Evolutionary conservation across 225 moss, liverwort and hornwort genomes (phyloP).

Genomic region (Pseudisothecium myosuroides): DNA sequence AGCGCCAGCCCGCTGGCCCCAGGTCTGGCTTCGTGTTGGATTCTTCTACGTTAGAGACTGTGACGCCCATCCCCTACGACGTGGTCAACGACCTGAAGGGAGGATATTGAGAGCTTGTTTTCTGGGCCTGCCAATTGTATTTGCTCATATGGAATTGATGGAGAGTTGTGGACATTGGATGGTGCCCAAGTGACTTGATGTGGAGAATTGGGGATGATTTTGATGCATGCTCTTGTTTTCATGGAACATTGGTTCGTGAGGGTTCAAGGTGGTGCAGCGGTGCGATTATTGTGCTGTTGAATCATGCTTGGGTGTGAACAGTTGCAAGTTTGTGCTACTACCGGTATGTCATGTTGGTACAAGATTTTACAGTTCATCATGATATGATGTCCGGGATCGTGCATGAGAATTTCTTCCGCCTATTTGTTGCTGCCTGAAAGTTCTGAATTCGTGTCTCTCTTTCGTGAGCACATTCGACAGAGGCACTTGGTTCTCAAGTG

Average conservation of each 20-base stretch:
- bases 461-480: background rate
- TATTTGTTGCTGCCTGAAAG: background rate
- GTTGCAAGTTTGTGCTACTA: background rate
- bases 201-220: background rate
- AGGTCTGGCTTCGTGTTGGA: constrained; percentile 62
- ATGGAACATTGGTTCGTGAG: background rate
- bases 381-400: background rate
- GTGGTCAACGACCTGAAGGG: constrained; percentile 81
- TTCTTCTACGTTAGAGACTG: constrained; percentile 58
- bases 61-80: constrained; percentile 75
- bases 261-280: background rate
- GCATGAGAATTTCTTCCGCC: background rate
- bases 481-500: background rate
- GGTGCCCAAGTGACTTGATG: background rate
- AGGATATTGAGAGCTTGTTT: constrained; percentile 28
- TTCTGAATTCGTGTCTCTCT: background rate
- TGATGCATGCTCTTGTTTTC: background rate
- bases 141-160: background rate
- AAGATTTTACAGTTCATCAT: background rate
- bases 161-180: background rate
- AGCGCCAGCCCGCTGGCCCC: constrained; percentile 68
- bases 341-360: background rate
- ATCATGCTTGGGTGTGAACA: background rate
- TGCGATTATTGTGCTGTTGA: background rate
- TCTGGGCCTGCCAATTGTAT: background rate